These are phyloP conservation scores for Verbena officinalis DNA, from an alignment of 257 asterid species.

Conservation along the genomic window DNA sequence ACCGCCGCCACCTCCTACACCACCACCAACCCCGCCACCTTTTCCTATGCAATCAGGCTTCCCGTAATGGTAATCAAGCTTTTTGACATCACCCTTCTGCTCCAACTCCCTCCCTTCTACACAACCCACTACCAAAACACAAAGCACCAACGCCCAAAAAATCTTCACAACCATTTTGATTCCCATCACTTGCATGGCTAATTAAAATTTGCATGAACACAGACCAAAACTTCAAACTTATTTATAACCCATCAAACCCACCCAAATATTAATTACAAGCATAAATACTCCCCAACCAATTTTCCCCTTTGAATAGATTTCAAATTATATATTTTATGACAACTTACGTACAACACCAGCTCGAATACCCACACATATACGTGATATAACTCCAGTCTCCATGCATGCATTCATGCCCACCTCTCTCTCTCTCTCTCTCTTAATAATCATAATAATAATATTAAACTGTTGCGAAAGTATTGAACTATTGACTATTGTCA, in stretches of 20 bases:
- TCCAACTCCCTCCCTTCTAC: constrained; percentile 39
- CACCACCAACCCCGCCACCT: constrained; percentile 38
- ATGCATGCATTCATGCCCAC: constrained; percentile 46
- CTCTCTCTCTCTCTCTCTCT: constrained; percentile 32
- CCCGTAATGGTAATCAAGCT: not conserved
- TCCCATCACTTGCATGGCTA: constrained; percentile 16
- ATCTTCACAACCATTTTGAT: constrained; percentile 37
- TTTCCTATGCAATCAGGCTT: constrained; percentile 38
- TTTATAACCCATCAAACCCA: constrained; percentile 28
- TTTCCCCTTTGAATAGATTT: constrained; percentile 25
- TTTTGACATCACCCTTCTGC: constrained; percentile 17
- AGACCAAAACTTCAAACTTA: not conserved
- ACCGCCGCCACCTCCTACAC: constrained; percentile 32
- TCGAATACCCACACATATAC: constrained; percentile 36
- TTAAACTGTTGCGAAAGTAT: not conserved
- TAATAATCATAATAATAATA: not conserved
- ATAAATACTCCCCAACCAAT: constrained; percentile 42
- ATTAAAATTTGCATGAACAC: constrained; percentile 29
- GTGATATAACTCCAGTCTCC: constrained; percentile 30
- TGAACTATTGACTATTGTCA: constrained; percentile 18
- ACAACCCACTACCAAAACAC: constrained; percentile 40
- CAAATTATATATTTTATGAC: constrained; percentile 13
- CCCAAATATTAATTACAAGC: constrained; percentile 29
- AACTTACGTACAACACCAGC: constrained; percentile 36
- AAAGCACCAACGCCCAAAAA: constrained; percentile 31